phyloP scores from a whole-genome alignment of 225 moss, liverwort and hornwort species.

The Climacium dendroides region DNA sequence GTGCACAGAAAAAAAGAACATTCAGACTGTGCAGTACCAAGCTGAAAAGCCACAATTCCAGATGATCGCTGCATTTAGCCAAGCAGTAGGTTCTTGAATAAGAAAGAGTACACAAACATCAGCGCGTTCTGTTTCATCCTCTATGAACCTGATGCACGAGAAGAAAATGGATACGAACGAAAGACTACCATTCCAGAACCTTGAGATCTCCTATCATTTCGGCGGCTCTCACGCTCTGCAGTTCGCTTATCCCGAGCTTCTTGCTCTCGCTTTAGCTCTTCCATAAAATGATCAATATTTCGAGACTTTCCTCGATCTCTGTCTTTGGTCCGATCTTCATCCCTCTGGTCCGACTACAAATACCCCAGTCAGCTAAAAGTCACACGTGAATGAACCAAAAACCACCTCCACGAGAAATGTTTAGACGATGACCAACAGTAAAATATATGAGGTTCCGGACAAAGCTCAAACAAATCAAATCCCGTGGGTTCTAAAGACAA shows the following conservation, averaged over 20 bases:
- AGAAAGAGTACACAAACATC: not conserved
- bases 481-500: not conserved
- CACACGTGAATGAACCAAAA: not conserved
- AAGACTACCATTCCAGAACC: slow-evolving; percentile 40
- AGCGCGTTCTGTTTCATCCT: not conserved
- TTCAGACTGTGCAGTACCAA: not conserved
- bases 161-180: not conserved
- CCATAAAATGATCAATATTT: slow-evolving; percentile 98
- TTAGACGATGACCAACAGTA: not conserved
- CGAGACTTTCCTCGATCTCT: slow-evolving; percentile 83
- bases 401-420: not conserved
- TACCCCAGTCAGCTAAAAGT: not conserved
- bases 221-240: slow-evolving; percentile 83
- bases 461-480: not conserved
- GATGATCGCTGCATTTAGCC: not conserved
- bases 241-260: slow-evolving; percentile 91
- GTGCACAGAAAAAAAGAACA: not conserved
- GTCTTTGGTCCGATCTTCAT: slow-evolving; percentile 87
- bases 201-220: slow-evolving; percentile 67
- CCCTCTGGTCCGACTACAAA: slow-evolving; percentile 38
- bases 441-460: not conserved
- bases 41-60: not conserved
- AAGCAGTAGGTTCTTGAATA: not conserved
- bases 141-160: not conserved
- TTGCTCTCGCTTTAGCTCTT: slow-evolving; percentile 97